A percentile compares a stretch with the other conserved stretches of the same genome.
phyloP scores from a whole-genome alignment of 257 asterid genomes.

The Fraxinus anomala region DNA sequence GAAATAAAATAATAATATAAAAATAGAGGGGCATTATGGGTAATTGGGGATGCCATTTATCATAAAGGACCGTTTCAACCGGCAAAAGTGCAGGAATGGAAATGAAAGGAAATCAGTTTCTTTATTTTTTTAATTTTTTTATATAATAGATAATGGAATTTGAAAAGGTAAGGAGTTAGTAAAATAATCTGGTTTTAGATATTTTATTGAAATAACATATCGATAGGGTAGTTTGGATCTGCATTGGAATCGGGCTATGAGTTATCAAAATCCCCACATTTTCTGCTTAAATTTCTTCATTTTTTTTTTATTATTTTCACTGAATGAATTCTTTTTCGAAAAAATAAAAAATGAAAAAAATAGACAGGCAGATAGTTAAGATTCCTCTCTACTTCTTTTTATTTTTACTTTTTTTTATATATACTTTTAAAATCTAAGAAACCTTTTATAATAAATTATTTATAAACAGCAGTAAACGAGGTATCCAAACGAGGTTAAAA shows the following conservation, averaged over 20 bases:
- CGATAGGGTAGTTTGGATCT: not conserved
- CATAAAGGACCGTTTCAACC: constrained; percentile 30
- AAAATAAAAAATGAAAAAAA: too few species aligned
- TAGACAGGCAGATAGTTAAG: too few species aligned
- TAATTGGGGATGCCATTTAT: constrained; percentile 5
- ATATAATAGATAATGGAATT: not conserved
- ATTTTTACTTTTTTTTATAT: too few species aligned
- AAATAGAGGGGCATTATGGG: constrained; percentile 3
- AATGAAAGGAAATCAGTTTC: constrained; percentile 27
- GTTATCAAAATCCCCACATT: not conserved
- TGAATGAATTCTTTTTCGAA: too few species aligned
- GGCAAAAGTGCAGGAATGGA: constrained; percentile 15
- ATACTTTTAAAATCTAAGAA: too few species aligned
- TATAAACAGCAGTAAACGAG: too few species aligned
- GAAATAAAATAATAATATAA: not conserved
- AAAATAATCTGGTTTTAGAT: not conserved
- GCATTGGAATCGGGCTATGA: not conserved
- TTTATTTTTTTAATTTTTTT: not conserved
- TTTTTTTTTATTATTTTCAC: not conserved
- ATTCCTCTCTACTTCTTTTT: too few species aligned
- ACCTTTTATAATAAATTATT: too few species aligned
- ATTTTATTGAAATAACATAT: not conserved
- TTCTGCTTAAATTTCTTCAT: not conserved
- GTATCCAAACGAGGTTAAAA: too few species aligned
- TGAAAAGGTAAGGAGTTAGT: not conserved